Base-by-base conservation (phyloP, 148 eudicot species). In the Rhododendron ferrugineum region DNA sequence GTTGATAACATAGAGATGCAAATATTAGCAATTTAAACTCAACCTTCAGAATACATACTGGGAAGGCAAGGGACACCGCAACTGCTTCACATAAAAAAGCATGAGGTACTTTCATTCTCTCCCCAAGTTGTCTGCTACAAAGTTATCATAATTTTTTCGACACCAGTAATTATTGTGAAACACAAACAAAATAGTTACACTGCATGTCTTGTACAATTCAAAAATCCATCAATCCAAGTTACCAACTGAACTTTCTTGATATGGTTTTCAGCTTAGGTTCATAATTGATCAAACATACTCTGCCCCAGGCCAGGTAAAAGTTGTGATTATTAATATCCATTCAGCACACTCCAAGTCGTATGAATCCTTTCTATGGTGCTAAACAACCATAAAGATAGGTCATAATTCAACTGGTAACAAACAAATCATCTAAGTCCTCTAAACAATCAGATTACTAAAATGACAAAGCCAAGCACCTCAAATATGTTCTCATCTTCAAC, bases 401-500 rank as follows among this genome's bases (percentile, higher is more conserved):
- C 76, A 42, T 6, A 62, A 64, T 40, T 82, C 56, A 42, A 20
- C 0, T 30, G n/a, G 62, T 52, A 79, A 78, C 32, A 11, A 50
- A 79, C 36, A 26, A 79, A 50, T 79, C 36, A 79, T 47, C 82
- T n/a, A 18, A 79, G 16, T 50, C 37, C 32, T 47, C 62, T 16
- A 79, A 47, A 79, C 5, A 14, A 16, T 79, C 6, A n/a, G 40
- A 78, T 14, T 82, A 83, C 64, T 26, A 72, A 44, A 83, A 46
- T 42, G 34, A 68, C 42, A 46, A 16, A 83, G 56, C 81, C 79
- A 84, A 62, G 64, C 85, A 94, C 98, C 96, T 94, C 85, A 94
- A 88, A 72, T 86, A 91, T 75, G 96, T 87, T 86, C 91, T 91
- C 98, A 94, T 94, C 87, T 93, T 94, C 87, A 94, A 85, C 26